Evolutionary conservation across 1,139 yeast species (phyloP).

Genomic region (Blastobotrys raffinosifermentans): DNA sequence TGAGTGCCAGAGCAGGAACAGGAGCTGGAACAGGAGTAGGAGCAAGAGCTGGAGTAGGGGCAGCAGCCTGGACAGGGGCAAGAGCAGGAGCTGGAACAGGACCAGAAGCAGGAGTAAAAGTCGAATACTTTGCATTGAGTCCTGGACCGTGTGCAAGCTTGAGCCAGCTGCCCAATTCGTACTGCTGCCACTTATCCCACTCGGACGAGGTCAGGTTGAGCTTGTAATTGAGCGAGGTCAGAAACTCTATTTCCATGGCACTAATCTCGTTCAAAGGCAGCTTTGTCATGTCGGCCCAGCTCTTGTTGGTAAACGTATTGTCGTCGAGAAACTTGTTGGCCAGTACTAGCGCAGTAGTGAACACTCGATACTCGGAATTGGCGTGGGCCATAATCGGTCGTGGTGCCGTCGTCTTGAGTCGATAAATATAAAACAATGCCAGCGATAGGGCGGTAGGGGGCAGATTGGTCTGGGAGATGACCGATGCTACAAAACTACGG

Average conservation of each 20-base stretch:
- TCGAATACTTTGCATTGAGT: background rate
- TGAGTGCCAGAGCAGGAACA: too few species aligned
- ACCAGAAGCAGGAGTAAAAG: too few species aligned
- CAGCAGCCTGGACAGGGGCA: too few species aligned
- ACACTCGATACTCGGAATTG: constrained; percentile 48
- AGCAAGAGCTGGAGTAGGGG: too few species aligned
- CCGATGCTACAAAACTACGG: constrained; percentile 24
- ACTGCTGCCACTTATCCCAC: constrained; percentile 31
- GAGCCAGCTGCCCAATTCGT: constrained; percentile 20
- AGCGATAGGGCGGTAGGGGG: constrained; percentile 33
- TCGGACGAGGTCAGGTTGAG: constrained; percentile 24
- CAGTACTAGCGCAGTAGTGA: constrained; percentile 64
- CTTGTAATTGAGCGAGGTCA: constrained; percentile 29
- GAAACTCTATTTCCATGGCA: constrained; percentile 50
- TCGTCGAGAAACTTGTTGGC: constrained; percentile 94
- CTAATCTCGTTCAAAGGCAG: constrained; percentile 54
- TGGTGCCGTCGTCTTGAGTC: constrained; percentile 27
- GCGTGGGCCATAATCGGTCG: constrained; percentile 29
- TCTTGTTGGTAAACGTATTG: constrained; percentile 83
- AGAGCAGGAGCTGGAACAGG: too few species aligned
- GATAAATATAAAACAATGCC: constrained; percentile 33
- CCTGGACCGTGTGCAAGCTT: constrained; percentile 13
- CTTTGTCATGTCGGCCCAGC: constrained; percentile 92
- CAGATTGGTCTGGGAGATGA: constrained; percentile 31
- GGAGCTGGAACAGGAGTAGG: too few species aligned